Conservation (phyloP, 2,329 filamentous ascomycete genomes). For the Clarireedia sp. region DNA sequence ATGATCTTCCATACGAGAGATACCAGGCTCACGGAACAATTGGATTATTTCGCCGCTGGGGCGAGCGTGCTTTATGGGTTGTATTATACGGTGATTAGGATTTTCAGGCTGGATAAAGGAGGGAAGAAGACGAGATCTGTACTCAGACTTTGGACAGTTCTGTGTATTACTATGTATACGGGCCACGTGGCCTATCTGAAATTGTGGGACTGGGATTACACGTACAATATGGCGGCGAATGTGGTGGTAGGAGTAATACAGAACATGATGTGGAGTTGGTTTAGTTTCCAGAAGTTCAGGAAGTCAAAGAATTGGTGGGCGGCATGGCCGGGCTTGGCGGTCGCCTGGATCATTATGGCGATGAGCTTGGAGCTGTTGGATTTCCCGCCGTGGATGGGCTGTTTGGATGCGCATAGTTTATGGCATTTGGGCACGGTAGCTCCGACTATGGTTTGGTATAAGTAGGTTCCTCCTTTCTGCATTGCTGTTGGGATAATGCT, state of each 20-base stretch:
- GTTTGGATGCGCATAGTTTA: conserved; percentile 85
- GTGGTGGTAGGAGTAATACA: conserved; percentile 72
- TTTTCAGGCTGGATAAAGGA: conserved; percentile 70
- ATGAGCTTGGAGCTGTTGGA: conserved; percentile 97
- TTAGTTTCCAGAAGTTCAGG: conserved; percentile 67
- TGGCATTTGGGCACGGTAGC: conserved; percentile 93
- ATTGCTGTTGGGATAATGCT: conserved; percentile 4
- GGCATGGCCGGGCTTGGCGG: conserved; percentile 81
- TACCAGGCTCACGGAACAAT: conserved; percentile 76
- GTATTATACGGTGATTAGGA: conserved; percentile 73
- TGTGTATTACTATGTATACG: conserved; percentile 65
- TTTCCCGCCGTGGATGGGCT: conserved; percentile 75
- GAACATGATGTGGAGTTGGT: conserved; percentile 80
- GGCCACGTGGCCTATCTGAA: conserved; percentile 78
- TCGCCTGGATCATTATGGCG: conserved; percentile 82
- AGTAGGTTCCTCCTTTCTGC: conserved; percentile 51
- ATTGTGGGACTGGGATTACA: conserved; percentile 86
- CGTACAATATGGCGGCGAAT: conserved; percentile 97
- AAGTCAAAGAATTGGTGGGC: conserved; percentile 70
- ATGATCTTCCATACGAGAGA: conserved; percentile 90
- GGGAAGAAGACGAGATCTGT: conserved; percentile 35
- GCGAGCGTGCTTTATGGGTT: conserved; percentile 85
- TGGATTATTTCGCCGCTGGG: conserved; percentile 94
- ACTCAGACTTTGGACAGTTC: conserved; percentile 64
- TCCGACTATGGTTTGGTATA: conserved; percentile 87